phyloP scores from a whole-genome alignment of 2,329 filamentous ascomycete species.

The Bipolaris oryzae region DNA sequence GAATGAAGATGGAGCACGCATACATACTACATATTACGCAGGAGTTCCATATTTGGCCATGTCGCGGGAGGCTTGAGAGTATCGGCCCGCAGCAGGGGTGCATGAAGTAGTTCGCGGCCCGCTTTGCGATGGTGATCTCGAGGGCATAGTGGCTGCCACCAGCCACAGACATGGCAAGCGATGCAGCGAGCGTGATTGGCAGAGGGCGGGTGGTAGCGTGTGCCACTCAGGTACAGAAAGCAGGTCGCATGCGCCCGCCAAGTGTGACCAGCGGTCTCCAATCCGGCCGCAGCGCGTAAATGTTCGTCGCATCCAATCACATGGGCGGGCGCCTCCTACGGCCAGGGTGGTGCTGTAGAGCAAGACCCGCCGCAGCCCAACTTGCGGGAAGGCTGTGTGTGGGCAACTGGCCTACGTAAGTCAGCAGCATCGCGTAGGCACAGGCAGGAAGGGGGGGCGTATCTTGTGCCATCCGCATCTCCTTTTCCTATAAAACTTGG shows the following conservation, averaged over 20 bases:
- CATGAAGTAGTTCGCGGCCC: constrained; percentile 9
- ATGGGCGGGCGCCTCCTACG: constrained; percentile 24
- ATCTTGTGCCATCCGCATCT: constrained; percentile 16
- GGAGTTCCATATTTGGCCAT: neutral
- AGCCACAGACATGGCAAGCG: constrained; percentile 3
- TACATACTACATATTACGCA: no score
- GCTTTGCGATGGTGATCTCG: constrained; percentile 3
- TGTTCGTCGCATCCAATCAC: constrained; percentile 30
- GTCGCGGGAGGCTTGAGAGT: neutral
- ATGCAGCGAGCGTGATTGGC: neutral
- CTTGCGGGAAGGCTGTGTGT: constrained; percentile 22
- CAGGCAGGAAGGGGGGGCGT: constrained; percentile 13
- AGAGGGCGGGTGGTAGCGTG: constrained; percentile 9
- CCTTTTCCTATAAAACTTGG: constrained; percentile 17
- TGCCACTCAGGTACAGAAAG: constrained; percentile 25
- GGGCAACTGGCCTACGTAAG: constrained; percentile 32
- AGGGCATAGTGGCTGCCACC: constrained; percentile 2
- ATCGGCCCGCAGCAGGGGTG: constrained; percentile 17
- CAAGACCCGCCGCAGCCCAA: constrained; percentile 33
- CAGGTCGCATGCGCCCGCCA: constrained; percentile 38
- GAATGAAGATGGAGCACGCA: neutral
- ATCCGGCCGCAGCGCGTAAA: constrained; percentile 43
- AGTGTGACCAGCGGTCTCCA: constrained; percentile 39
- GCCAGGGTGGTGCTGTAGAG: constrained; percentile 16
- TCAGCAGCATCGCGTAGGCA: constrained; percentile 28